Conservation (phyloP, 139 green algal genomes). For the Gonium pectorale region DNA sequence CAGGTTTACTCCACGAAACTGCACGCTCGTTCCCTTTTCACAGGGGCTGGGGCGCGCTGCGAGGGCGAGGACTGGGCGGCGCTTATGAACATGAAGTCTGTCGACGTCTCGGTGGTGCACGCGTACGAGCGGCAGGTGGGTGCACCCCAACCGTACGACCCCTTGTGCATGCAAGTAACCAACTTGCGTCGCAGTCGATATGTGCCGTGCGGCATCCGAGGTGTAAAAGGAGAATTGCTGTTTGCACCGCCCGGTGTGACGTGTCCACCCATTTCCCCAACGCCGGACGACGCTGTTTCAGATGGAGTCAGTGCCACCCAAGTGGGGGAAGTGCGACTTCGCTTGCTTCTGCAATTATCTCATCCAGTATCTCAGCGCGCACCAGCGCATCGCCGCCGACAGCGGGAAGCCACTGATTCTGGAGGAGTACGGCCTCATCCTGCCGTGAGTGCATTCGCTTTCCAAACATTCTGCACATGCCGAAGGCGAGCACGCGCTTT, state of each 20-base stretch:
- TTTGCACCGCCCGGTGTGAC: too few relatives aligned
- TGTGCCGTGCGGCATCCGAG: too few relatives aligned
- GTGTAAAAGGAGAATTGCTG: too few relatives aligned
- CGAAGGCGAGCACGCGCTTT: too few relatives aligned
- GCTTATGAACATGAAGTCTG: not conserved
- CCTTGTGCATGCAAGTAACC: too few relatives aligned
- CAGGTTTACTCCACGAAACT: too few relatives aligned
- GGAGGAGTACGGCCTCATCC: conserved; percentile 41
- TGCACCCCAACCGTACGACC: too few relatives aligned
- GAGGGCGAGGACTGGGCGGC: conserved; percentile 45
- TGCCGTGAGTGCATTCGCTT: conserved; percentile 6
- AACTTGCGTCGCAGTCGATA: too few relatives aligned
- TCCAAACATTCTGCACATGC: too few relatives aligned
- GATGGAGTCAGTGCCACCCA: conserved; percentile 39
- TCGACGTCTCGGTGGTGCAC: conserved; percentile 30
- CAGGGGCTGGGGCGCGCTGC: conserved; percentile 28
- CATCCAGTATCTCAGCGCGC: conserved; percentile 19
- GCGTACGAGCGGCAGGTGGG: conserved; percentile 24
- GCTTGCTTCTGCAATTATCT: conserved; percentile 27
- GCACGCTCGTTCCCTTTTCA: too few relatives aligned
- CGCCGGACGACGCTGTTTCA: too few relatives aligned
- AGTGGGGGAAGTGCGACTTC: conserved; percentile 36
- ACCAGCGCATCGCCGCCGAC: not conserved
- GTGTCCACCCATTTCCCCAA: too few relatives aligned
- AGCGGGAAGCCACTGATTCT: conserved; percentile 28